Percentiles rank a stretch among this genome's conserved stretches.
Conservation (phyloP, 2,329 filamentous ascomycete species). For the Teratosphaeria pseudoeucalypti region DNA sequence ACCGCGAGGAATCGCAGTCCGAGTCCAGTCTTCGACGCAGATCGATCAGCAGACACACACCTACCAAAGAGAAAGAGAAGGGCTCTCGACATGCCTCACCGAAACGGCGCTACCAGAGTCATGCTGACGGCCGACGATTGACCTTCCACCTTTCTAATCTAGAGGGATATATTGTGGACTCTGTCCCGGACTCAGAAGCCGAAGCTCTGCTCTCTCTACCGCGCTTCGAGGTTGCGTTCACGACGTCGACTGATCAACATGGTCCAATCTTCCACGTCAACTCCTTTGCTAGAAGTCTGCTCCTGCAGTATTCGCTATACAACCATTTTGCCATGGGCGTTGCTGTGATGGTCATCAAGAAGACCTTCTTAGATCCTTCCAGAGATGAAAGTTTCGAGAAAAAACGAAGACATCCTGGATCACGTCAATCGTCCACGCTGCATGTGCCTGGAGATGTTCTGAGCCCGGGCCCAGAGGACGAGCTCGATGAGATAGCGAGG, state of each 20-base stretch:
- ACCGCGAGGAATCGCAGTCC: slow-evolving; percentile 46
- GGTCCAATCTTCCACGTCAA: slow-evolving; percentile 83
- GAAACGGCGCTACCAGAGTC: slow-evolving; percentile 40
- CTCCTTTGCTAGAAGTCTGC: slow-evolving; percentile 65
- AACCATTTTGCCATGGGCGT: slow-evolving; percentile 84
- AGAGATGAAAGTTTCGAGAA: slow-evolving; percentile 5
- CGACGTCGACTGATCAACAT: slow-evolving; percentile 74
- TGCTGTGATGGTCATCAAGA: slow-evolving; percentile 59
- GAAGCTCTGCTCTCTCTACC: slow-evolving; percentile 83
- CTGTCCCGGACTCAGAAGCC: slow-evolving; percentile 68
- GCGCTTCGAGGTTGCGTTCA: slow-evolving; percentile 75
- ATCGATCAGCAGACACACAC: slow-evolving; percentile 59
- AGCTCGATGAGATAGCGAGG: slow-evolving; percentile 20
- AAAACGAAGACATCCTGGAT: slow-evolving; percentile 3
- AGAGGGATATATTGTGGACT: slow-evolving; percentile 85
- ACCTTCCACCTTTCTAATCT: slow-evolving; percentile 72
- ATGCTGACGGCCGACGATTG: slow-evolving; percentile 69
- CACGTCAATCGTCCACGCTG: slow-evolving; percentile 11
- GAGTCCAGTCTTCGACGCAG: slow-evolving; percentile 51
- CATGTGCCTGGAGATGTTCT: slow-evolving; percentile 9
- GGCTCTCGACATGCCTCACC: slow-evolving; percentile 23
- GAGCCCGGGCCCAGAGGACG: slow-evolving; percentile 7
- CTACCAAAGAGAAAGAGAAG: slow-evolving; percentile 21
- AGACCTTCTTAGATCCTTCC: slow-evolving; percentile 29
- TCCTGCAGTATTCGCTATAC: slow-evolving; percentile 84